These are phyloP conservation scores for Penicillium silybi DNA, from an alignment of 495 filamentous ascomycete species.

Conservation along the genomic window DNA sequence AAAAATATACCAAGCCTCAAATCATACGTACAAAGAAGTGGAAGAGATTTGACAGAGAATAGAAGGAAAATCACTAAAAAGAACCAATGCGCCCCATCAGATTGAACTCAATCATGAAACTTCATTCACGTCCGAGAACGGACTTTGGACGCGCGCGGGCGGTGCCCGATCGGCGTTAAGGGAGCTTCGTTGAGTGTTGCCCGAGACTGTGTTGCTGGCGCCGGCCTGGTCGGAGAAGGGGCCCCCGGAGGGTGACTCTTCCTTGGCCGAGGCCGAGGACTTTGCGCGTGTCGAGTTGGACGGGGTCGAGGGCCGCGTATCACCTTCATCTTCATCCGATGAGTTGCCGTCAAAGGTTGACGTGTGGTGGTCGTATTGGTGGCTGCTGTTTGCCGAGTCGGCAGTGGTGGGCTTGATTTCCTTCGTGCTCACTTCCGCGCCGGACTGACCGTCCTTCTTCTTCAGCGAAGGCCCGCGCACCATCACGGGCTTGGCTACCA, in stretches of 20 bases:
- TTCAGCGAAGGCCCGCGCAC: conserved; percentile 33
- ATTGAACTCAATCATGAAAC: conserved; percentile 50
- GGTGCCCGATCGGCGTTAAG: conserved; percentile 25
- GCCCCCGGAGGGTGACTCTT: conserved; percentile 34
- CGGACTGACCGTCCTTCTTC: conserved; percentile 24
- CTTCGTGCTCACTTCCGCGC: not conserved
- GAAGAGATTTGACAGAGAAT: not conserved
- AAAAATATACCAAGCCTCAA: conserved; percentile 13
- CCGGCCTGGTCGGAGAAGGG: conserved; percentile 56
- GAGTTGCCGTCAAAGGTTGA: conserved; percentile 39
- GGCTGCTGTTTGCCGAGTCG: conserved; percentile 10
- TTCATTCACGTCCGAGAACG: conserved; percentile 47
- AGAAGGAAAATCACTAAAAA: conserved; percentile 6
- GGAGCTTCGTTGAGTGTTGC: conserved; percentile 20
- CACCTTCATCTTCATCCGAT: conserved; percentile 35
- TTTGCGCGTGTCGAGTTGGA: conserved; percentile 14
- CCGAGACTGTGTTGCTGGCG: conserved; percentile 15
- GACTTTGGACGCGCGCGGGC: conserved; percentile 35
- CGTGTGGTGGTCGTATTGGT: conserved; percentile 17
- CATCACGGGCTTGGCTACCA: conserved; percentile 45
- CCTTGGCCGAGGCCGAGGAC: conserved; percentile 1
- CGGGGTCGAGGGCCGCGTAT: conserved; percentile 15
- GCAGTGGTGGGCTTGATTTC: conserved; percentile 10
- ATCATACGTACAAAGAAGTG: conserved; percentile 25
- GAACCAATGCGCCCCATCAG: conserved; percentile 3